phyloP scores from a whole-genome alignment of 208 protist genomes.

The Angomonas ambiguus region DNA sequence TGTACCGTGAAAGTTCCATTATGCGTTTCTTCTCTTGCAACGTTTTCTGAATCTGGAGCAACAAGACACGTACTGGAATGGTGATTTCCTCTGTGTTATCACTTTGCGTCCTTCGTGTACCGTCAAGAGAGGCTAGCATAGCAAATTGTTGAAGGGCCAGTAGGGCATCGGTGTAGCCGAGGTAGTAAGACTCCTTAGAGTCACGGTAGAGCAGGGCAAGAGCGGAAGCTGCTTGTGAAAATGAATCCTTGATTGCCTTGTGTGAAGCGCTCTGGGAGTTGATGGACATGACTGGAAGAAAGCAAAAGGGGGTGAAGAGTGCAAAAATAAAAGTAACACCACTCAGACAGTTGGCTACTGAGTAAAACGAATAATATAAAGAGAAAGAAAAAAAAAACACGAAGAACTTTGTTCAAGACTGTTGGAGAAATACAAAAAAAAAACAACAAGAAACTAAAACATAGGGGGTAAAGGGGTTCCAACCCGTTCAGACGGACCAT shows the following conservation, averaged over 20 bases:
- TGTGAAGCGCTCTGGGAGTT: not conserved
- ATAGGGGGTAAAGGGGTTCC: not conserved
- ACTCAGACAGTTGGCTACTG: not conserved
- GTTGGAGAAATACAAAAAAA: not conserved
- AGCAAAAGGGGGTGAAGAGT: not conserved
- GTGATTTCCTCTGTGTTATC: not conserved
- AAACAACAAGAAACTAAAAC: not conserved
- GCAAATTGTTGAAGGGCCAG: constrained; percentile 43
- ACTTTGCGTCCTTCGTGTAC: not conserved
- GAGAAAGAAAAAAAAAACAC: not conserved
- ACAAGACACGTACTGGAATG: not conserved
- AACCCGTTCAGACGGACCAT: constrained; percentile 14
- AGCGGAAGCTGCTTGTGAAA: constrained; percentile 34
- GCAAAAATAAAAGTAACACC: constrained; percentile 1
- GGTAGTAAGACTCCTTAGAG: constrained; percentile 42
- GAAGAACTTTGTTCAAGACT: not conserved
- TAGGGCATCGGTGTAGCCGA: constrained; percentile 49
- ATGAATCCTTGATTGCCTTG: not conserved
- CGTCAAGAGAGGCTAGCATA: constrained; percentile 10
- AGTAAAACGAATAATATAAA: not conserved
- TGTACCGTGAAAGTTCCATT: not conserved
- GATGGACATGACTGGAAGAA: not conserved
- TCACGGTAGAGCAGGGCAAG: constrained; percentile 52
- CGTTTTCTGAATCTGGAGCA: not conserved
- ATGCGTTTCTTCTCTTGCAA: not conserved